A percentile compares a stretch with the other conserved stretches of the same genome.
Conservation (phyloP, 768 basidiomycete species). For the Galerina sulciceps region DNA sequence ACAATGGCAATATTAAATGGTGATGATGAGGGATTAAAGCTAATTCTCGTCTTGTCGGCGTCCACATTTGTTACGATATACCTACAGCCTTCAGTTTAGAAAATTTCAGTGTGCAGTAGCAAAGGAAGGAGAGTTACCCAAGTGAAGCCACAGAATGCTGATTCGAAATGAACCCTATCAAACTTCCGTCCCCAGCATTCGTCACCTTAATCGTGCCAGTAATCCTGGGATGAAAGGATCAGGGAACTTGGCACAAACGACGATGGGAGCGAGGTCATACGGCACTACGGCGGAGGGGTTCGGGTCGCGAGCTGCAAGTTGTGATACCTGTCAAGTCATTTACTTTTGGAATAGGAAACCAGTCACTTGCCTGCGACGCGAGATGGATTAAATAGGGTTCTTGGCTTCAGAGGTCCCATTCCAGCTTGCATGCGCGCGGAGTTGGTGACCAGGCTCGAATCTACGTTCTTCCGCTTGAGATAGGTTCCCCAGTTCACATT, state of each 20-base stretch:
- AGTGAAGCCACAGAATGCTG: not conserved
- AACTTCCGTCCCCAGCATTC: not conserved
- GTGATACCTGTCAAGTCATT: not conserved
- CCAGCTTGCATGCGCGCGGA: constrained; percentile 18
- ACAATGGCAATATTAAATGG: constrained; percentile 16
- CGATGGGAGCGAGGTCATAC: not conserved
- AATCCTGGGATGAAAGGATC: not conserved
- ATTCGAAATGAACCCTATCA: not conserved
- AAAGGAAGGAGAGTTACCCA: not conserved
- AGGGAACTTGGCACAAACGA: no score
- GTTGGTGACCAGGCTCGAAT: constrained; percentile 11
- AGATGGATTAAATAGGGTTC: constrained; percentile 6
- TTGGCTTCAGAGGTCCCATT: constrained; percentile 15
- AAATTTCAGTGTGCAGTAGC: not conserved
- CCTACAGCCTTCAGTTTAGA: not conserved
- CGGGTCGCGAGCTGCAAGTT: not conserved
- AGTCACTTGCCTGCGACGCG: constrained; percentile 8
- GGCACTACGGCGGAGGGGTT: not conserved
- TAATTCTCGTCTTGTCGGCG: not conserved
- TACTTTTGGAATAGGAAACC: not conserved
- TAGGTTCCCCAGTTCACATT: no score
- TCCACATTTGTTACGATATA: not conserved
- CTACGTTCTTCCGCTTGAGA: no score
- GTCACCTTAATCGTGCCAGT: not conserved
- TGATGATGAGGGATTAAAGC: constrained; percentile 4